A percentile compares a stretch with the other conserved stretches of the same genome.
Evolutionary conservation across 2,329 filamentous ascomycete genomes (phyloP).

Genomic region (Penicillium hesseltinei): DNA sequence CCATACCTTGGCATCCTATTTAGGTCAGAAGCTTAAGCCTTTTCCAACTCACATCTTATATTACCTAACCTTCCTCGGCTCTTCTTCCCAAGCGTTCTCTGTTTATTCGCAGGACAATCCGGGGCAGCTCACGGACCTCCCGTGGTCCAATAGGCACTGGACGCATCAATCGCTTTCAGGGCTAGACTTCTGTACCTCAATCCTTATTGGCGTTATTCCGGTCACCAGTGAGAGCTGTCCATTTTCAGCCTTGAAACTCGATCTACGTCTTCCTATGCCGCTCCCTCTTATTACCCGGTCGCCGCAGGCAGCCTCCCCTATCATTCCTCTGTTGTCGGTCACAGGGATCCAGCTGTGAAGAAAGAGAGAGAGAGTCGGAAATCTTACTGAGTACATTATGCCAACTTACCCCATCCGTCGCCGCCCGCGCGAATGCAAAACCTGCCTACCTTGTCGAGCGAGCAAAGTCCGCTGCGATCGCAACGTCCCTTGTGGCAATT

Average conservation of each 20-base stretch:
- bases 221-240: slow-evolving; percentile 11
- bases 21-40: not conserved
- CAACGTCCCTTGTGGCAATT: slow-evolving; percentile 42
- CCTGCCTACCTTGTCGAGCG: slow-evolving; percentile 50
- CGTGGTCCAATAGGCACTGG: not conserved
- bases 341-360: slow-evolving; percentile 17
- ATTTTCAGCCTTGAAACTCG: slow-evolving; percentile 4
- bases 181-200: slow-evolving; percentile 2
- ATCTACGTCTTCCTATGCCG: slow-evolving; percentile 18
- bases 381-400: slow-evolving; percentile 18
- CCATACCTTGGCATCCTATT: not conserved
- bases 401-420: slow-evolving; percentile 38
- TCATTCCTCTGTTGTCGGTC: slow-evolving; percentile 10
- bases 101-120: not conserved
- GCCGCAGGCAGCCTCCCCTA: slow-evolving; percentile 14
- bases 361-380: not conserved
- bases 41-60: not conserved
- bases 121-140: slow-evolving; percentile 14
- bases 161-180: not conserved
- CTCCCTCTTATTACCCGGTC: slow-evolving; percentile 15
- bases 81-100: not conserved
- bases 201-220: not conserved
- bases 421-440: slow-evolving; percentile 44
- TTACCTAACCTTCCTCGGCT: not conserved
- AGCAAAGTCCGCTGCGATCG: slow-evolving; percentile 52